Base-by-base conservation (phyloP, 371 early-diverging fungal species). In the Mucor piriformis region DNA sequence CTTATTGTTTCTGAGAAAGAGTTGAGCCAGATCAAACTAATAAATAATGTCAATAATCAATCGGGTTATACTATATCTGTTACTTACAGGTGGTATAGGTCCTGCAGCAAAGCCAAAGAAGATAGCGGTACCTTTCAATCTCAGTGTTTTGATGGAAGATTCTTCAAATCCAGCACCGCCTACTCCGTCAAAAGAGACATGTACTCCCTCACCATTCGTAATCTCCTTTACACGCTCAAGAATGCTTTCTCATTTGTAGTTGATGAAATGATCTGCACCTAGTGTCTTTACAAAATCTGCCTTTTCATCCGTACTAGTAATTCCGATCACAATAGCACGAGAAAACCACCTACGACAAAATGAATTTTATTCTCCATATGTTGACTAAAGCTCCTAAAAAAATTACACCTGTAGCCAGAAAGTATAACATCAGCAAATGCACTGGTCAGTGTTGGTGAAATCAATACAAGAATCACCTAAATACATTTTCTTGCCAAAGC, bases 71-170 rank as follows among this genome's bases (percentile, higher is more conserved):
- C n/a, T n/a, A n/a, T n/a, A n/a, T n/a, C n/a, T 6, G 12, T 15
- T 15, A 2, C 38, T 37, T 37, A 95, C 51, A 0, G 93, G 92
- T 25, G 85, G 88, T 1, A 95, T 91, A 10, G 83, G 79, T 11
- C 98, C 97, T 33, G 91, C 89, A 3, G 96, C 93, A 65, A 95
- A 95, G 32, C 98, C 98, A 76, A 94, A 97, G n/a, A 88, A 89
- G 47, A 95, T 79, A 64, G 95, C 49, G 2, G 84, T 83, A 33
- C 96, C 98, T 10, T 91, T 73, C 15, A 85, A 81, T 13, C 87
- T 82, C n/a, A 91, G 69, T 27, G 81, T 84, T 15, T 82, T 81
- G 24, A 95, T 66, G 11, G 90, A 89, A 4, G 29, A 29, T 29
- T 67, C 79, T 33, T 93, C 92, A 69, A 90, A 97, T 0, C 95